Conservation (phyloP, 2,329 filamentous ascomycete genomes). For the Aureobasidium pullulans region DNA sequence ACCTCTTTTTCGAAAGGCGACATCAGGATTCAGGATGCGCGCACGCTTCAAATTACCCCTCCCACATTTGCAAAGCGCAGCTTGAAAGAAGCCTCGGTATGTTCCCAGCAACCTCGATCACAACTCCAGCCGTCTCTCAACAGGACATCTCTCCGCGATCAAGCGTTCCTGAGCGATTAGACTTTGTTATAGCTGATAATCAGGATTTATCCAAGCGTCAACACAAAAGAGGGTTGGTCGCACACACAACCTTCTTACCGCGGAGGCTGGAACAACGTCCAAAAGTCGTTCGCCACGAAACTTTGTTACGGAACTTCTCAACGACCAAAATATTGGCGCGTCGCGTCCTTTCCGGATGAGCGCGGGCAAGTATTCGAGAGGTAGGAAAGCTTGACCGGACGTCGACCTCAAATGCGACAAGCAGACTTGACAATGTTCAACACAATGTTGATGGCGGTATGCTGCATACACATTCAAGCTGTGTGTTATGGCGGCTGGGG, state of each 20-base stretch:
- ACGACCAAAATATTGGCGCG: background rate
- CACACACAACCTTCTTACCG: background rate
- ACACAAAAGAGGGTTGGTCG: background rate
- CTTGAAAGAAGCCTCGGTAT: background rate
- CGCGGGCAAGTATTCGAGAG: background rate
- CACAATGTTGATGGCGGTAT: background rate
- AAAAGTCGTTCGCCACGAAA: background rate
- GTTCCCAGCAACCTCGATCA: background rate
- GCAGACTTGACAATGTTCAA: background rate
- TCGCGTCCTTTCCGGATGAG: background rate
- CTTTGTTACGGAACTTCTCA: background rate
- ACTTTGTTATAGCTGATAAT: background rate
- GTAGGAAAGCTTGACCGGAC: background rate
- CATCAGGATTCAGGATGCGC: background rate
- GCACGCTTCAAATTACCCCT: no score
- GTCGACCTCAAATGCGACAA: background rate
- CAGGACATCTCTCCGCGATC: background rate
- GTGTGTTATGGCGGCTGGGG: background rate
- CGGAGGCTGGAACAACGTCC: background rate
- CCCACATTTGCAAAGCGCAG: background rate
- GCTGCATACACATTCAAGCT: background rate
- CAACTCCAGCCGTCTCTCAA: background rate
- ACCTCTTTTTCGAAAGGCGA: background rate
- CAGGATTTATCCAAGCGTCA: background rate
- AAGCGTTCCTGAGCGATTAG: background rate